Percentiles rank a stretch among this genome's conserved stretches.
phyloP scores from a whole-genome alignment of 352 stramenopile species.

The Phytophthora podocarpi region DNA sequence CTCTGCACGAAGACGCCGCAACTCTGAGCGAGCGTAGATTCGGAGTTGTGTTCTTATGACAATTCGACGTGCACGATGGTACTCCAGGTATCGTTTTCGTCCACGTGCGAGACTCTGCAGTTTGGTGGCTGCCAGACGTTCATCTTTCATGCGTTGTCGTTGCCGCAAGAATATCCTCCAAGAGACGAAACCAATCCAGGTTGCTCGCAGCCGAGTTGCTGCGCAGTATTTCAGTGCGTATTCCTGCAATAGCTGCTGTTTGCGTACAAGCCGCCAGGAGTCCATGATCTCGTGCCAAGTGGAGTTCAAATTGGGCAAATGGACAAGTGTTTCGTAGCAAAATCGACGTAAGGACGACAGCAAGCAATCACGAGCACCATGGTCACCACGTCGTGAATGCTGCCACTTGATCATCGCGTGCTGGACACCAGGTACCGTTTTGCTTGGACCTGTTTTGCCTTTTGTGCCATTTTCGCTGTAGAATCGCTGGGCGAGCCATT shows the following conservation, averaged over 20 bases:
- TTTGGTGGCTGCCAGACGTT: slow-evolving; percentile 46
- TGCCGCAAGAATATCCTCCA: slow-evolving; percentile 20
- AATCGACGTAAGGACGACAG: slow-evolving; percentile 31
- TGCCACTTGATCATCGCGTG: slow-evolving; percentile 28
- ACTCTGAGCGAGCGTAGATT: slow-evolving; percentile 38
- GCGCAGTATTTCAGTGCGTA: slow-evolving; percentile 48
- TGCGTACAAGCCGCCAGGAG: slow-evolving; percentile 47
- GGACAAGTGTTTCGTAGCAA: slow-evolving; percentile 54
- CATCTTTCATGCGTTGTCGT: slow-evolving; percentile 40
- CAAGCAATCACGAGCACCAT: slow-evolving; percentile 1
- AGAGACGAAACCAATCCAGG: slow-evolving; percentile 39
- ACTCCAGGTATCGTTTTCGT: slow-evolving; percentile 25
- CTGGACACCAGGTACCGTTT: slow-evolving; percentile 8
- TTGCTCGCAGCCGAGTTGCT: slow-evolving; percentile 52
- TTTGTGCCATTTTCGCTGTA: slow-evolving; percentile 17
- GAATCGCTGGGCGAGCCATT: slow-evolving; percentile 43
- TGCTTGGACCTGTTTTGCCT: background rate
- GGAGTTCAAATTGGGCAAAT: slow-evolving; percentile 39
- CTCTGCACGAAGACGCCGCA: slow-evolving; percentile 46
- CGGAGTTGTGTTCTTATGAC: slow-evolving; percentile 26
- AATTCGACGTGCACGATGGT: slow-evolving; percentile 11
- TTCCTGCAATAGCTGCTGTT: slow-evolving; percentile 32
- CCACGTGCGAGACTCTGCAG: slow-evolving; percentile 53
- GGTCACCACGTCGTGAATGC: background rate
- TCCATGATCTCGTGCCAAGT: slow-evolving; percentile 57